Percentiles rank a stretch among this genome's conserved stretches.
phyloP scores from a whole-genome alignment of 768 basidiomycete genomes.

The Suillus subalutaceus region DNA sequence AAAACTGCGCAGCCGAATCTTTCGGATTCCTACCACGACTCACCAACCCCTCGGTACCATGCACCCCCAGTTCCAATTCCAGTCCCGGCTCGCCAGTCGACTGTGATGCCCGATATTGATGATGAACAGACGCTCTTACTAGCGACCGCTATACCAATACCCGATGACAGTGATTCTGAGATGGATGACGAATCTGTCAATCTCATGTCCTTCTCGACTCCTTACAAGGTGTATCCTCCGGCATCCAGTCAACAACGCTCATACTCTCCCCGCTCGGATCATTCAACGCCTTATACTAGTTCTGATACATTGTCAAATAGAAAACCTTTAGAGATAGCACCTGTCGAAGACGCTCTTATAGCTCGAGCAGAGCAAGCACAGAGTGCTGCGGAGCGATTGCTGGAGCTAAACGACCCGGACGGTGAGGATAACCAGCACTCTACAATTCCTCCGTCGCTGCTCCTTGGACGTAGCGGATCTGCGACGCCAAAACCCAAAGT shows the following conservation, averaged over 20 bases:
- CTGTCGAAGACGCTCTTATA: conserved; percentile 82
- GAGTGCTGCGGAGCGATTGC: conserved; percentile 84
- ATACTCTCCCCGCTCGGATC: conserved; percentile 55
- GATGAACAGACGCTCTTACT: conserved; percentile 67
- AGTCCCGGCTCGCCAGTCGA: conserved; percentile 45
- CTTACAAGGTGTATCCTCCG: conserved; percentile 55
- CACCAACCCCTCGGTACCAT: conserved; percentile 24
- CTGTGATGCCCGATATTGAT: conserved; percentile 43
- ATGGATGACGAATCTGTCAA: conserved; percentile 58
- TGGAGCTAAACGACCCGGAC: conserved; percentile 86
- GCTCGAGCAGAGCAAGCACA: conserved; percentile 93
- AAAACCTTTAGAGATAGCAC: conserved; percentile 48
- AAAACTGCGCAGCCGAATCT: conserved; percentile 42
- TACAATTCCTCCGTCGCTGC: conserved; percentile 56
- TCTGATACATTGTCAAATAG: conserved; percentile 63
- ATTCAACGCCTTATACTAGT: conserved; percentile 49
- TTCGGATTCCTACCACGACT: conserved; percentile 36
- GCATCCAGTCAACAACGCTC: conserved; percentile 45
- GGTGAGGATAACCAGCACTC: conserved; percentile 57
- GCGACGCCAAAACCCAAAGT: conserved; percentile 43
- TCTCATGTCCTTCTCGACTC: conserved; percentile 72
- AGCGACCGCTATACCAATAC: conserved; percentile 75
- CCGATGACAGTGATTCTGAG: conserved; percentile 74
- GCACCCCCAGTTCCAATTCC: conserved; percentile 32
- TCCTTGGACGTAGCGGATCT: conserved; percentile 43